phyloP scores from a whole-genome alignment of 441 rosid genomes.

The Erysimum pusillum region DNA sequence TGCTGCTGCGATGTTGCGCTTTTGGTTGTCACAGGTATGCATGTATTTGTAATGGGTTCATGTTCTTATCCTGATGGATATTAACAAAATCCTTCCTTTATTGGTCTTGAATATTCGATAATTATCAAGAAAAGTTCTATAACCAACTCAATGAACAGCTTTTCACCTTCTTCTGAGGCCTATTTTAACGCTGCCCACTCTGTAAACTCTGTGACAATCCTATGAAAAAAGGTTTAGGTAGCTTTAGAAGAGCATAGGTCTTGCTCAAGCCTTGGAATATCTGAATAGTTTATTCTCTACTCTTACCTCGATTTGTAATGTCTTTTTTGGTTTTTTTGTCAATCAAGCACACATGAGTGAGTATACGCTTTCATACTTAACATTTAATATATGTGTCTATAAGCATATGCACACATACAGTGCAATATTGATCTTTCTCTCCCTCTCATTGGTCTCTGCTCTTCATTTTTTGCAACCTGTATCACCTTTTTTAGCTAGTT shows the following conservation, averaged over 20 bases:
- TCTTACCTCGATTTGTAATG: neutral
- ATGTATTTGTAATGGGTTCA: neutral
- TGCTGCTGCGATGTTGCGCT: conserved; percentile 81
- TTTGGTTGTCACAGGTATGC: conserved; percentile 60
- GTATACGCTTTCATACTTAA: neutral
- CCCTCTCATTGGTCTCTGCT: neutral
- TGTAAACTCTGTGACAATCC: neutral
- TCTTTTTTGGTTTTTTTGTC: conserved; percentile 13
- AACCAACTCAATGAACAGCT: neutral
- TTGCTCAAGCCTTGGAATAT: neutral
- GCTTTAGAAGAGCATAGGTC: conserved; percentile 1
- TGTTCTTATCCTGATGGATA: neutral
- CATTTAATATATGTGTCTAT: neutral
- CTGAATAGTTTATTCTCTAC: neutral
- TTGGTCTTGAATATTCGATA: neutral
- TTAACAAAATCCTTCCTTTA: neutral
- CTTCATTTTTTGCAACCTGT: conserved; percentile 3
- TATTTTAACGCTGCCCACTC: neutral
- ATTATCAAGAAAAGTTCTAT: neutral
- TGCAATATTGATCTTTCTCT: neutral
- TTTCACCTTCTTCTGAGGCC: conserved; percentile 9
- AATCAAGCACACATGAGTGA: neutral
- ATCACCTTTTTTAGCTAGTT: neutral
- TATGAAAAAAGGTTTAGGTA: neutral
- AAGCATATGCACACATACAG: neutral